A percentile compares a stretch with the other conserved stretches of the same genome.
phyloP scores from a whole-genome alignment of 345 rosid species.

The Brassica juncea region DNA sequence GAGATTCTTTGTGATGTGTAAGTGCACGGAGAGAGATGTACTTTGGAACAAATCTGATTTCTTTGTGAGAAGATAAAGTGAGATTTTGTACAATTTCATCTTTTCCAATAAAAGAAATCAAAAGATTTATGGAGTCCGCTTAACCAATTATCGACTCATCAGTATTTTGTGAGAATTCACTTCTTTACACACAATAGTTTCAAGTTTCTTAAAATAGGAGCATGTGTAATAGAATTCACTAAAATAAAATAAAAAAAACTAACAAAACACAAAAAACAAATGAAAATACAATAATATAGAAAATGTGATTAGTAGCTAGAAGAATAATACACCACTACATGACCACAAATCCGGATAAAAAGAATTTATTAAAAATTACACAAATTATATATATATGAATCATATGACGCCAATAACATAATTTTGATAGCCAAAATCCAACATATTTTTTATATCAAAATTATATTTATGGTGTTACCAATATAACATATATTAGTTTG shows the following conservation, averaged over 20 bases:
- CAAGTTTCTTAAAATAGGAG: background rate
- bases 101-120: constrained; percentile 3
- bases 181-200: background rate
- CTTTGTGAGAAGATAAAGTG: constrained; percentile 43
- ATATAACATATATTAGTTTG: background rate
- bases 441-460: background rate
- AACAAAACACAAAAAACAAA: background rate
- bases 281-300: background rate
- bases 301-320: background rate
- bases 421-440: background rate
- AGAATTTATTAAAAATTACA: background rate
- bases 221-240: background rate
- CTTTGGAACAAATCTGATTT: constrained; percentile 37
- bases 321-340: background rate
- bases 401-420: background rate
- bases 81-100: constrained; percentile 27
- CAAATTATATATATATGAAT: background rate
- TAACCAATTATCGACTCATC: constrained; percentile 29
- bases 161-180: background rate
- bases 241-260: background rate
- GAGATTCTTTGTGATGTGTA: constrained; percentile 36
- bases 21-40: constrained; percentile 28
- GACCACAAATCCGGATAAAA: background rate
- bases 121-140: constrained; percentile 18
- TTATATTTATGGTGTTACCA: background rate